Conservation (phyloP, 1,139 yeast species). For the Kurtzmaniella quercitrusa region DNA sequence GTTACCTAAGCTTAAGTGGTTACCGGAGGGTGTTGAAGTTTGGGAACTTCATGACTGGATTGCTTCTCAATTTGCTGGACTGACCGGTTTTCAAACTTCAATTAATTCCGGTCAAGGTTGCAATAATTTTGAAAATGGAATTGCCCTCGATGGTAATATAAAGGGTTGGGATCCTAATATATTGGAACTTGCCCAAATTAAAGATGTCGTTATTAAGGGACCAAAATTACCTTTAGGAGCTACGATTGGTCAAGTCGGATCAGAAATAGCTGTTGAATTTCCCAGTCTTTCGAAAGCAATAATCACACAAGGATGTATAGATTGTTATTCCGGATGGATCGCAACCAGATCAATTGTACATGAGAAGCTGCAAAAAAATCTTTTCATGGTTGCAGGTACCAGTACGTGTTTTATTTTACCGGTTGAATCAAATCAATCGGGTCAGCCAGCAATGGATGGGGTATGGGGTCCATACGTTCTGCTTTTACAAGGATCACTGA, state of each 20-base stretch:
- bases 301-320: conserved; percentile 50
- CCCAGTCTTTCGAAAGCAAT: conserved; percentile 8
- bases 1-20: conserved; percentile 45
- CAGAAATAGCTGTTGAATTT: neutral
- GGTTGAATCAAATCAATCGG: conserved; percentile 18
- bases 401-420: conserved; percentile 52
- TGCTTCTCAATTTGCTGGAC: conserved; percentile 29
- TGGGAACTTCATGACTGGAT: conserved; percentile 55
- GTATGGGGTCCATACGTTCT: conserved; percentile 56
- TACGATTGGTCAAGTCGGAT: conserved; percentile 10
- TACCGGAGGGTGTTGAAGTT: conserved; percentile 29
- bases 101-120: conserved; percentile 11
- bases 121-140: conserved; percentile 10
- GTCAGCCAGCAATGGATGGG: conserved; percentile 20
- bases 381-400: conserved; percentile 56
- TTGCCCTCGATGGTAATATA: conserved; percentile 51
- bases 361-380: neutral
- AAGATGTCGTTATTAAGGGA: neutral
- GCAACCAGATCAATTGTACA: conserved; percentile 17
- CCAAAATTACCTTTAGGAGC: conserved; percentile 13
- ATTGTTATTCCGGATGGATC: conserved; percentile 57
- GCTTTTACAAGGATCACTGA: conserved; percentile 18
- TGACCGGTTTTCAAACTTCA: conserved; percentile 16
- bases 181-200: conserved; percentile 7
- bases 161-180: conserved; percentile 46